Evolutionary conservation across 2,329 filamentous ascomycete genomes (phyloP).

Genomic region (Aureobasidium sp.): DNA sequence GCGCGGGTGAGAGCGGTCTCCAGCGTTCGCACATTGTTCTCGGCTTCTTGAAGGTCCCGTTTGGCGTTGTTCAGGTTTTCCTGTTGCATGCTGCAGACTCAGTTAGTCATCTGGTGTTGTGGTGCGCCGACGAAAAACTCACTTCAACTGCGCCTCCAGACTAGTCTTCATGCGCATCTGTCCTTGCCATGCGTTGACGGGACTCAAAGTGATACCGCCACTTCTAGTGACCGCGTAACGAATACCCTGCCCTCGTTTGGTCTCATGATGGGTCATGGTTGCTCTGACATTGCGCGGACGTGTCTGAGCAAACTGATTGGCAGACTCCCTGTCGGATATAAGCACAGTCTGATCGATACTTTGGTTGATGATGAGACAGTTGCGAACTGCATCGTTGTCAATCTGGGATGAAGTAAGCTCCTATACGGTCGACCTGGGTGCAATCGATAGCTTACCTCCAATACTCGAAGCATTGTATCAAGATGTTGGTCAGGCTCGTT

Average conservation of each 20-base stretch:
- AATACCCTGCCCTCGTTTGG: slow-evolving; percentile 48
- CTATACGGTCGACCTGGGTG: too few relatives aligned
- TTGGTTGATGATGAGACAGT: slow-evolving; percentile 75
- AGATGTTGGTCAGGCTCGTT: slow-evolving; percentile 66
- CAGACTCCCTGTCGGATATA: slow-evolving; percentile 58
- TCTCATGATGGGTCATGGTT: slow-evolving; percentile 53
- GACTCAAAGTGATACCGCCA: slow-evolving; percentile 42
- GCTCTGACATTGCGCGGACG: slow-evolving; percentile 61
- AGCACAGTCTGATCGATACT: slow-evolving; percentile 77
- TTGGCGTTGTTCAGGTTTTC: slow-evolving; percentile 27
- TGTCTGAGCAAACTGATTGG: slow-evolving; percentile 58
- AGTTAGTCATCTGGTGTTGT: not conserved
- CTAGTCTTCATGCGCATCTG: slow-evolving; percentile 48
- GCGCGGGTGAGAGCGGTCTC: slow-evolving; percentile 43
- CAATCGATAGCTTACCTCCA: slow-evolving; percentile 45
- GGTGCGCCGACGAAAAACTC: not conserved
- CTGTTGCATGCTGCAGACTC: slow-evolving; percentile 30
- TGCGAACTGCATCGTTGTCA: slow-evolving; percentile 66
- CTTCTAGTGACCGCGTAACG: slow-evolving; percentile 45
- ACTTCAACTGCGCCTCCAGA: slow-evolving; percentile 22
- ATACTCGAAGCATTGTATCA: slow-evolving; percentile 68
- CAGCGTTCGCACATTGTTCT: slow-evolving; percentile 39
- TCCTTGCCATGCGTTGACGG: slow-evolving; percentile 45
- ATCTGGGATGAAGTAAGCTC: slow-evolving; percentile 43
- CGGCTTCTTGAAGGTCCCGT: slow-evolving; percentile 44